These are phyloP conservation scores for Neurospora terricola DNA, from an alignment of 495 filamentous ascomycete genomes.

Conservation along the genomic window DNA sequence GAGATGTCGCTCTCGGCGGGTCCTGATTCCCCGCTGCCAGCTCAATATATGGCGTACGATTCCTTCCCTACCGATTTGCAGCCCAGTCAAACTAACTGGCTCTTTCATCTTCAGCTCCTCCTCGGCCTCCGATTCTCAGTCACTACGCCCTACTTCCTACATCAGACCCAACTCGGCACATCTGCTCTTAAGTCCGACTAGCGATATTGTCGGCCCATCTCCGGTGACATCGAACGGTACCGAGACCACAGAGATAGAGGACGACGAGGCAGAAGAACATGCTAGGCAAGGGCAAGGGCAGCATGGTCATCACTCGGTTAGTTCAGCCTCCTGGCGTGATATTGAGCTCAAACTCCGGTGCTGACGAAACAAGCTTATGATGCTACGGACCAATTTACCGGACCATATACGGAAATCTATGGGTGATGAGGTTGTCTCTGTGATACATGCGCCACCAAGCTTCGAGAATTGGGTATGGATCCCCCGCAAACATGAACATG, in stretches of 20 bases:
- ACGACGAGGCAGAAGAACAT: constrained; percentile 46
- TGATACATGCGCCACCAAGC: constrained; percentile 77
- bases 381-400: constrained; percentile 50
- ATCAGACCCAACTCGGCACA: constrained; percentile 30
- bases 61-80: not conserved
- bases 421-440: constrained; percentile 69
- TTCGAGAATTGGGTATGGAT: constrained; percentile 66
- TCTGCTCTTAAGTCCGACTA: constrained; percentile 34
- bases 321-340: constrained; percentile 12
- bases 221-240: constrained; percentile 70
- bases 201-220: constrained; percentile 59
- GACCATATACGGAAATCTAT: constrained; percentile 42
- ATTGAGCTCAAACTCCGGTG: constrained; percentile 3
- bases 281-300: constrained; percentile 7
- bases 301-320: constrained; percentile 28
- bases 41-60: constrained; percentile 39
- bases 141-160: constrained; percentile 31
- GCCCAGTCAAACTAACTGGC: constrained; percentile 3
- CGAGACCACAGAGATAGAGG: constrained; percentile 62
- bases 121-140: constrained; percentile 26
- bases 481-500: not conserved
- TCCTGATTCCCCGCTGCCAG: constrained; percentile 40
- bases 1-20: constrained; percentile 47
- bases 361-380: constrained; percentile 37
- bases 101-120: constrained; percentile 24